These are phyloP conservation scores for Botrytis squamosa DNA, from an alignment of 2,329 filamentous ascomycete genomes.

Conservation along the genomic window DNA sequence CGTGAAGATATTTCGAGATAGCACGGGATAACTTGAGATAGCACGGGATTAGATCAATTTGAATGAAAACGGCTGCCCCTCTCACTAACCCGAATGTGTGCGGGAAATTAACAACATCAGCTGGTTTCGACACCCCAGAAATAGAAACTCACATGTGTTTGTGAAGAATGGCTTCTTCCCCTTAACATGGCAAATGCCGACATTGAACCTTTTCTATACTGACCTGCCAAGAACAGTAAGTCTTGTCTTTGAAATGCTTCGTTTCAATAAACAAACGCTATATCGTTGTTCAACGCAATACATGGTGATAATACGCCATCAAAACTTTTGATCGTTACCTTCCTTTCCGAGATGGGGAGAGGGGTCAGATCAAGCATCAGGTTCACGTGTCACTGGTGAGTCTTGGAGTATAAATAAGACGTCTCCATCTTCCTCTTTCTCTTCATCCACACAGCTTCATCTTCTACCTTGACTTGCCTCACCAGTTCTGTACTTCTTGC, in stretches of 20 bases:
- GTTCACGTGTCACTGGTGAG: background rate
- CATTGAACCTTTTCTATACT: background rate
- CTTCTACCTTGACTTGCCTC: background rate
- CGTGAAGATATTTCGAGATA: background rate
- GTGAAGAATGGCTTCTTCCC: background rate
- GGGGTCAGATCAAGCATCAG: background rate
- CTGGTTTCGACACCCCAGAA: background rate
- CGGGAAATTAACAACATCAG: background rate
- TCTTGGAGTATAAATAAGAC: background rate
- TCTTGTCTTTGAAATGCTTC: background rate
- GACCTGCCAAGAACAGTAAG: constrained; percentile 1
- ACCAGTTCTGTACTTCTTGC: background rate
- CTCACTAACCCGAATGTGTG: background rate
- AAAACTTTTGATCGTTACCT: background rate
- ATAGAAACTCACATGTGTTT: background rate
- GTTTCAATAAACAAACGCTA: background rate
- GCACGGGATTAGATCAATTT: background rate
- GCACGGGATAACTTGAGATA: background rate
- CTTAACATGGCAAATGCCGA: background rate
- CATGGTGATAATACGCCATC: background rate
- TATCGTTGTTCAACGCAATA: background rate
- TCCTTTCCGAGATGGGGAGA: background rate
- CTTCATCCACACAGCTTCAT: background rate
- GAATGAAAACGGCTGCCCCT: background rate
- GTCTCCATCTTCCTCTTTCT: background rate